phyloP scores from a whole-genome alignment of 139 green algal species.

The Protoeuglena noctilucae region DNA sequence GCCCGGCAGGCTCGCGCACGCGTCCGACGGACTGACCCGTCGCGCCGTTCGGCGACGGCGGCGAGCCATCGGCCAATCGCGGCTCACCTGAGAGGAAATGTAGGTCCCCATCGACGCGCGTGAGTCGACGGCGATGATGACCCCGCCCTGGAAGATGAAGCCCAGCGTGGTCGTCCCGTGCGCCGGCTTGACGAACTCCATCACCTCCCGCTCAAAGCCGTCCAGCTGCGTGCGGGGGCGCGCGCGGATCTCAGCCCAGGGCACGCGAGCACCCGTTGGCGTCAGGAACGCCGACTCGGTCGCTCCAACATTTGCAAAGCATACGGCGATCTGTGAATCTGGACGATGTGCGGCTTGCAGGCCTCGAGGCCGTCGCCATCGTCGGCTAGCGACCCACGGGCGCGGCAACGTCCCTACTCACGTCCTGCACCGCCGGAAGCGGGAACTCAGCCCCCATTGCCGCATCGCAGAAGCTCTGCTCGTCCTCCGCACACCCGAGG shows the following conservation, averaged over 20 bases:
- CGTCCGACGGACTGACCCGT: neutral
- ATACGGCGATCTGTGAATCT: too few species aligned
- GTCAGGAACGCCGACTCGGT: neutral
- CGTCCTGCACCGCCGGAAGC: neutral
- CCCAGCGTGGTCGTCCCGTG: constrained; percentile 96
- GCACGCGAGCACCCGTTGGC: neutral
- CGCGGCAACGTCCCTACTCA: neutral
- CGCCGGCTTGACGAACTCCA: constrained; percentile 88
- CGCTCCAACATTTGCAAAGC: too few species aligned
- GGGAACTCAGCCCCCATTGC: neutral
- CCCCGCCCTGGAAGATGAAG: constrained; percentile 90
- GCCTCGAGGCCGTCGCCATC: neutral
- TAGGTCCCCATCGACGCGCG: constrained; percentile 91
- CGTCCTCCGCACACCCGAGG: too few species aligned
- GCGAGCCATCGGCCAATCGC: neutral
- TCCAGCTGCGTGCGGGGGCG: constrained; percentile 54
- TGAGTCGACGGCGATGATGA: constrained; percentile 97
- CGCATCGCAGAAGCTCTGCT: too few species aligned
- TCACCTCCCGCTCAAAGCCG: constrained; percentile 75
- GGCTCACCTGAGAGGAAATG: too few species aligned
- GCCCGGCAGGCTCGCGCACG: neutral
- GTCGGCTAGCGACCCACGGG: neutral
- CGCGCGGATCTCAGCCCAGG: too few species aligned
- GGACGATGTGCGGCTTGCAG: too few species aligned
- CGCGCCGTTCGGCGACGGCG: neutral